Evolutionary conservation across 805 yeast genomes (phyloP).

Genomic region (Myxozyma sirexii): DNA sequence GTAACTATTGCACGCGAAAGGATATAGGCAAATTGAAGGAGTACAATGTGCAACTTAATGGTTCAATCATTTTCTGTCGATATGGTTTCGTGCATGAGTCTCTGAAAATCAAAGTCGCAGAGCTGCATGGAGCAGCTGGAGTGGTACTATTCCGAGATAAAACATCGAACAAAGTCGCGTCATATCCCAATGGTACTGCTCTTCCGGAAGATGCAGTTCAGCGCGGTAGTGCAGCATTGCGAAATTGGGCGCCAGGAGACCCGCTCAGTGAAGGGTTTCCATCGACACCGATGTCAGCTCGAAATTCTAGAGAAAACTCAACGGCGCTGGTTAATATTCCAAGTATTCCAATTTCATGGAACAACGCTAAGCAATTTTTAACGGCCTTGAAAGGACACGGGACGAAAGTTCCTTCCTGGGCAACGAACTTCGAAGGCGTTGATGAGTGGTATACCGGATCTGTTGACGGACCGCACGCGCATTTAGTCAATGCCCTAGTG

Average conservation of each 20-base stretch:
- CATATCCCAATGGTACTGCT: slow-evolving; percentile 77
- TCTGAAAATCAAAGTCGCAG: slow-evolving; percentile 73
- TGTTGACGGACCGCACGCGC: slow-evolving; percentile 19
- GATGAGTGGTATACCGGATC: slow-evolving; percentile 42
- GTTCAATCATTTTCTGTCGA: slow-evolving; percentile 65
- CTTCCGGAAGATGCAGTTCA: slow-evolving; percentile 75
- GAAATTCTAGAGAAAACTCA: slow-evolving; percentile 45
- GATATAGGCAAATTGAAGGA: slow-evolving; percentile 57
- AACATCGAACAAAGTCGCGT: slow-evolving; percentile 52
- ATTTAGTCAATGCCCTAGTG: slow-evolving; percentile 43
- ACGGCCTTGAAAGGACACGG: slow-evolving; percentile 47
- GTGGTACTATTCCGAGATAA: slow-evolving; percentile 73
- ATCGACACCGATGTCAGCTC: slow-evolving; percentile 47
- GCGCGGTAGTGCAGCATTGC: slow-evolving; percentile 71
- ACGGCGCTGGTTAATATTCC: slow-evolving; percentile 69
- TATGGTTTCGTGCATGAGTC: slow-evolving; percentile 73
- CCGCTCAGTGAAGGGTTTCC: slow-evolving; percentile 75
- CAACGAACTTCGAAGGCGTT: slow-evolving; percentile 21
- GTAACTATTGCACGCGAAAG: slow-evolving; percentile 64
- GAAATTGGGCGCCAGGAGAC: slow-evolving; percentile 69
- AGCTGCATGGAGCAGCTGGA: slow-evolving; percentile 67
- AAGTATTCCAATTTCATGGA: slow-evolving; percentile 73
- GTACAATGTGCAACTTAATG: slow-evolving; percentile 54
- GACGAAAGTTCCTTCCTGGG: slow-evolving; percentile 35
- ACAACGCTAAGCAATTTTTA: slow-evolving; percentile 59